phyloP scores from a whole-genome alignment of 768 basidiomycete genomes.

The Auricularia auricula-judae region DNA sequence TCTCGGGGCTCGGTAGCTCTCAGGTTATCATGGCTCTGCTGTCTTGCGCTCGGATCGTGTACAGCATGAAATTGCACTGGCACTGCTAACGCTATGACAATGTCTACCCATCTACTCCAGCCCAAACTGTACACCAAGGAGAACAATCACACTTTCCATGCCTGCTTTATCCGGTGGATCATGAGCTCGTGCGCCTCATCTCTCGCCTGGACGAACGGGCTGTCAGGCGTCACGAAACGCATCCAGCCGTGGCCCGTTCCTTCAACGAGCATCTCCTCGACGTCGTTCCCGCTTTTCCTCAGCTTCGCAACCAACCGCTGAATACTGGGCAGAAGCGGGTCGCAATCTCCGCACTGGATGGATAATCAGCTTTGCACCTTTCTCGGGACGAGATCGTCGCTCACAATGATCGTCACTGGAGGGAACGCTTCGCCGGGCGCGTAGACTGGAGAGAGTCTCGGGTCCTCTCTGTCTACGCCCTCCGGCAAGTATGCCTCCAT shows the following conservation, averaged over 20 bases:
- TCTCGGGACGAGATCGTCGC: neutral
- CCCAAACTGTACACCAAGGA: neutral
- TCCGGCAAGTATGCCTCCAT: neutral
- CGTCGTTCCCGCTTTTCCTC: neutral
- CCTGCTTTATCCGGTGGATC: neutral
- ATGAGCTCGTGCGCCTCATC: neutral
- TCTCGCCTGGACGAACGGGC: neutral
- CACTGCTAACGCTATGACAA: neutral
- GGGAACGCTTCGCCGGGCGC: neutral
- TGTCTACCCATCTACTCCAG: neutral
- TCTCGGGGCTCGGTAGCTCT: no score
- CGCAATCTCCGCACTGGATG: neutral
- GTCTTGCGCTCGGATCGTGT: no score
- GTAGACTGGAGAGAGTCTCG: neutral
- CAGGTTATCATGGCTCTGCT: no score
- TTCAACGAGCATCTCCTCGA: neutral
- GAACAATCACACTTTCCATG: neutral
- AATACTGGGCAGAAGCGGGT: neutral
- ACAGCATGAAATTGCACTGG: no score
- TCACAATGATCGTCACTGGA: neutral
- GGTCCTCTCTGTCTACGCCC: neutral
- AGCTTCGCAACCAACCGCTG: neutral
- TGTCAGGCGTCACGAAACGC: neutral
- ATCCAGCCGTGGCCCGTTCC: neutral
- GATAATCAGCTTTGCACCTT: neutral